Percentiles rank a stretch among this genome's conserved stretches.
phyloP scores from a whole-genome alignment of 208 protist species.

The Acanthamoeba lenticulata region DNA sequence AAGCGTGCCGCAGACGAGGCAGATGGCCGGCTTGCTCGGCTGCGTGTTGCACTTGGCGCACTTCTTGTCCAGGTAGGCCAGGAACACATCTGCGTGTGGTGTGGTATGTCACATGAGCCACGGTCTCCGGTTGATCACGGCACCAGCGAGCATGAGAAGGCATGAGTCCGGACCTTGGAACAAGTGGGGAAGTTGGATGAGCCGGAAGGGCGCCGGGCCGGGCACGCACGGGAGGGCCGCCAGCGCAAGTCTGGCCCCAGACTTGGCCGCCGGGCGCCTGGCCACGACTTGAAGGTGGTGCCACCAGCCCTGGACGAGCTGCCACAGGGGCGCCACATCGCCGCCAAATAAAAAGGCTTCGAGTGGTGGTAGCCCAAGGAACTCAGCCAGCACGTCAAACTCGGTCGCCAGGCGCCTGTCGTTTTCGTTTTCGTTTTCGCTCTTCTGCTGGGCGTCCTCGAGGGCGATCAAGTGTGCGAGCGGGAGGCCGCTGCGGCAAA shows the following conservation, averaged over 20 bases:
- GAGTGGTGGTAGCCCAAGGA: not conserved
- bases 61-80: not conserved
- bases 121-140: not conserved
- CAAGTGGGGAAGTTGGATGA: slow-evolving; percentile 27
- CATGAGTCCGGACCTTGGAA: not conserved
- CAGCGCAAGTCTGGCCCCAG: not conserved
- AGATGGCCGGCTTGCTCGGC: slow-evolving; percentile 35
- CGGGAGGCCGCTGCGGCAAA: not conserved
- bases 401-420: not conserved
- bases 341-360: not conserved
- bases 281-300: not conserved
- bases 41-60: slow-evolving; percentile 7
- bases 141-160: not conserved
- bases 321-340: not conserved
- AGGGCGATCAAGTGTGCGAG: not conserved
- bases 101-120: not conserved
- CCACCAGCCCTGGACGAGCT: not conserved
- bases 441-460: not conserved
- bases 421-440: not conserved
- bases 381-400: not conserved
- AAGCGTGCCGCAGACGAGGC: not conserved
- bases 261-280: not conserved
- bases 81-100: slow-evolving; percentile 53
- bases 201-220: not conserved
- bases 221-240: not conserved